These are phyloP conservation scores for Pseudonitzschia pungens DNA, from an alignment of 108 stramenopile species.

Conservation along the genomic window DNA sequence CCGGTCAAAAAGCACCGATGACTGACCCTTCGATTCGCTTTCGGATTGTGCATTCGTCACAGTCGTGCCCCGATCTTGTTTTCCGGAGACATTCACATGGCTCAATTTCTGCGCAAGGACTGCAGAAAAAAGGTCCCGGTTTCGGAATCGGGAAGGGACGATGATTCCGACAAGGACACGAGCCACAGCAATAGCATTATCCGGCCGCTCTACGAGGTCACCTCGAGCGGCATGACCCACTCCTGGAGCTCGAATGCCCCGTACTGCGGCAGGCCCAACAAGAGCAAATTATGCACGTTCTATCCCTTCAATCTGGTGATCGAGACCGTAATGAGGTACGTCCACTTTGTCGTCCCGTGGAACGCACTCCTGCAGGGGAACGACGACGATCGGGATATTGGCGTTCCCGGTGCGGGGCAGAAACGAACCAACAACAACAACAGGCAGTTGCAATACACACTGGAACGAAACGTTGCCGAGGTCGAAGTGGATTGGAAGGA, in stretches of 20 bases:
- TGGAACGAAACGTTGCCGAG: conserved; percentile 75
- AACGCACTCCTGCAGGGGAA: conserved; percentile 34
- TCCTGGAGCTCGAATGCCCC: conserved; percentile 59
- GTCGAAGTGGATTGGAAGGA: conserved; percentile 73
- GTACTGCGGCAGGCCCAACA: conserved; percentile 42
- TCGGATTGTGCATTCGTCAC: not conserved
- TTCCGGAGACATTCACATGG: conserved; percentile 82
- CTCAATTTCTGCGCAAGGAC: conserved; percentile 70
- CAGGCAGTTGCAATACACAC: conserved; percentile 44
- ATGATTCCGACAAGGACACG: not conserved
- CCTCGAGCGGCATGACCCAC: conserved; percentile 81
- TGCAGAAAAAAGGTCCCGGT: conserved; percentile 23
- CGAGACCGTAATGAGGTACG: conserved; percentile 22
- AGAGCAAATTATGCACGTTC: conserved; percentile 24
- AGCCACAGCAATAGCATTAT: not conserved
- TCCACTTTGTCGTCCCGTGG: conserved; percentile 51
- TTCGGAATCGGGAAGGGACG: not conserved
- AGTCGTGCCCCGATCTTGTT: conserved; percentile 55
- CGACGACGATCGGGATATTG: not conserved
- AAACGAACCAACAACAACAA: not conserved
- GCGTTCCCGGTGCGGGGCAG: not conserved
- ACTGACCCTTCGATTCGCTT: not conserved
- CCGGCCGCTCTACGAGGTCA: conserved; percentile 68
- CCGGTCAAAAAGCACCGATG: not conserved
- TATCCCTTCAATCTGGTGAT: conserved; percentile 16